A percentile compares a stretch with the other conserved stretches of the same genome.
Conservation (phyloP, 176 grass and related monocot genomes). For the Eleusine indica region DNA sequence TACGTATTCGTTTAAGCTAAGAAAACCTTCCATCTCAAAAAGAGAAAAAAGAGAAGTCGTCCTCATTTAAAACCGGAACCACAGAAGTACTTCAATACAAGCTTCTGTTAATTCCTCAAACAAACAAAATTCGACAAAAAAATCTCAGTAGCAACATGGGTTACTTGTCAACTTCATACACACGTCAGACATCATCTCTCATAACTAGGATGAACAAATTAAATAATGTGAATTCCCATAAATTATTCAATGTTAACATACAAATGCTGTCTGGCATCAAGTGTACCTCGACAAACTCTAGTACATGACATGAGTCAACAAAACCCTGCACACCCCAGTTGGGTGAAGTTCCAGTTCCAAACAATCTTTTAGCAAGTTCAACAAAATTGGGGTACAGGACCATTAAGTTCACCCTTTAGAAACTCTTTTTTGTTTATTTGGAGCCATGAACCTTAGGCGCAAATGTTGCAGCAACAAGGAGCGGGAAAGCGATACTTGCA, state of each 20-base stretch:
- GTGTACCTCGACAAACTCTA: background rate
- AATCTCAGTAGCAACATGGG: background rate
- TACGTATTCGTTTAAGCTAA: background rate
- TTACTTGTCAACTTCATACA: background rate
- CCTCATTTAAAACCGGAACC: background rate
- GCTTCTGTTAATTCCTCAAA: background rate
- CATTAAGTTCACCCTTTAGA: background rate
- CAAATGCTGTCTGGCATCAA: background rate
- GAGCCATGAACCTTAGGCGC: conserved; percentile 47
- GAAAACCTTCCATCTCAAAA: background rate
- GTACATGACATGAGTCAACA: background rate
- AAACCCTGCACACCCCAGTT: background rate
- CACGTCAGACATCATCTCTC: background rate
- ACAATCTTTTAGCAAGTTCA: conserved; percentile 5
- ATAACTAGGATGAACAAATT: background rate
- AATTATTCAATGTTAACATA: background rate
- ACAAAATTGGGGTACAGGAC: background rate
- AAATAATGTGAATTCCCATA: background rate
- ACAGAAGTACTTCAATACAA: background rate
- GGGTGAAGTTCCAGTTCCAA: background rate
- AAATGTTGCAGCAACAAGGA: conserved; percentile 84
- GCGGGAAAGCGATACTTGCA: conserved; percentile 80
- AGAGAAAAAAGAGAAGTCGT: background rate
- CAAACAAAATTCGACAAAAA: background rate
- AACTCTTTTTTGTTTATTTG: conserved; percentile 24